Conservation (phyloP, 345 rosid genomes). For the Angophora floribunda region DNA sequence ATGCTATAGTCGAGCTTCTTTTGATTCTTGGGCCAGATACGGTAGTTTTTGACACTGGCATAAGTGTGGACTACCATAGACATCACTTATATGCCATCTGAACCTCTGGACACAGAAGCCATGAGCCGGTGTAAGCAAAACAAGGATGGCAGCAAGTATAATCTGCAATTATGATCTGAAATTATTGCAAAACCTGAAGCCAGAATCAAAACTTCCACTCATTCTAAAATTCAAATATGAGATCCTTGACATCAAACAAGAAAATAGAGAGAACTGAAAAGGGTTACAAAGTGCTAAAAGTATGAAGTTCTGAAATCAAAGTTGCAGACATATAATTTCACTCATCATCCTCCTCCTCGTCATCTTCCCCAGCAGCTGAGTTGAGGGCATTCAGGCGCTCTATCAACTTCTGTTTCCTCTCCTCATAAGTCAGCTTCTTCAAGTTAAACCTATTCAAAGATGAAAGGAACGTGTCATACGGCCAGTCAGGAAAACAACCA, state of each 20-base stretch:
- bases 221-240: not conserved
- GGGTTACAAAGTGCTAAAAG: not conserved
- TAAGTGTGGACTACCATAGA: not conserved
- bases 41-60: not conserved
- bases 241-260: not conserved
- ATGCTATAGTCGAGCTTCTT: not conserved
- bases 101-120: not conserved
- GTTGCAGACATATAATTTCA: not conserved
- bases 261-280: not conserved
- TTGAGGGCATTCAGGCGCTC: slow-evolving; percentile 60
- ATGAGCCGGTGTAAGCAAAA: not conserved
- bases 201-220: not conserved
- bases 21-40: not conserved
- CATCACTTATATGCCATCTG: not conserved
- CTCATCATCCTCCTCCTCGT: slow-evolving; percentile 38
- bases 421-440: slow-evolving; percentile 77
- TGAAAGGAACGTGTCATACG: not conserved
- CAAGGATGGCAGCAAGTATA: not conserved
- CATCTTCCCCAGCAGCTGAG: slow-evolving; percentile 22
- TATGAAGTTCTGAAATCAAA: not conserved
- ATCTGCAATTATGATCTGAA: not conserved
- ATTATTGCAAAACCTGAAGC: not conserved
- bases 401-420: slow-evolving; percentile 64
- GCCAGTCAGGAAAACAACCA: not conserved
- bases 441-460: slow-evolving; percentile 42